Evolutionary conservation across 345 rosid genomes (phyloP).

Genomic region (Camelina hispida): DNA sequence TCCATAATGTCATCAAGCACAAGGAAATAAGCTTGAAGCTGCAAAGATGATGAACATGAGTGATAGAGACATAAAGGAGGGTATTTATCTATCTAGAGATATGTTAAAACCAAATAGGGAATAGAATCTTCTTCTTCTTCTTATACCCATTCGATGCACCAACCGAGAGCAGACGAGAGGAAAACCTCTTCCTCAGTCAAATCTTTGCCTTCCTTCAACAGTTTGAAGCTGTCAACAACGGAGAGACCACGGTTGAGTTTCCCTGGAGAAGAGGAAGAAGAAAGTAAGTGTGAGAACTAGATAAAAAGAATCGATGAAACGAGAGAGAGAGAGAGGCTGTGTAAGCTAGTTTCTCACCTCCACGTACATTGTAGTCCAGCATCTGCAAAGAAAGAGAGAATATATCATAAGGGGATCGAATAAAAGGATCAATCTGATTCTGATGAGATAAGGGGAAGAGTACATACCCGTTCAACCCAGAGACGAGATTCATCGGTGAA

Average conservation of each 20-base stretch:
- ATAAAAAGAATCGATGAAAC: slow-evolving; percentile 9
- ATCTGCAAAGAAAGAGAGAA: slow-evolving; percentile 57
- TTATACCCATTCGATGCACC: slow-evolving; percentile 93
- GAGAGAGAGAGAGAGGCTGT: background rate
- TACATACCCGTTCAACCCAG: slow-evolving; percentile 72
- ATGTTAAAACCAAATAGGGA: background rate
- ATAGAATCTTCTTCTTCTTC: background rate
- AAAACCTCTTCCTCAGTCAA: slow-evolving; percentile 69
- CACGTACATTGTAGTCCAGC: slow-evolving; percentile 91
- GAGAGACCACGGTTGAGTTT: slow-evolving; percentile 94
- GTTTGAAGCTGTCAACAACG: slow-evolving; percentile 77
- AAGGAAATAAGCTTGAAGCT: slow-evolving; percentile 84
- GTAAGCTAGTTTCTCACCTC: slow-evolving; percentile 58
- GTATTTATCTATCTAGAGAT: slow-evolving; percentile 1
- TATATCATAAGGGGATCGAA: background rate
- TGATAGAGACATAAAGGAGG: background rate
- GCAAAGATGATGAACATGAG: slow-evolving; percentile 34
- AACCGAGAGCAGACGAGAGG: slow-evolving; percentile 77
- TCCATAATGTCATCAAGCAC: slow-evolving; percentile 92
- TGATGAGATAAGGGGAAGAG: background rate
- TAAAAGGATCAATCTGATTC: no score
- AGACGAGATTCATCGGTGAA: slow-evolving; percentile 73
- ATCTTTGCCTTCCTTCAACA: slow-evolving; percentile 67
- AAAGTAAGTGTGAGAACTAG: background rate
- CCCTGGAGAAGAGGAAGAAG: slow-evolving; percentile 52